These are phyloP conservation scores for Suillus decipiens DNA, from an alignment of 768 basidiomycete genomes.

Conservation along the genomic window DNA sequence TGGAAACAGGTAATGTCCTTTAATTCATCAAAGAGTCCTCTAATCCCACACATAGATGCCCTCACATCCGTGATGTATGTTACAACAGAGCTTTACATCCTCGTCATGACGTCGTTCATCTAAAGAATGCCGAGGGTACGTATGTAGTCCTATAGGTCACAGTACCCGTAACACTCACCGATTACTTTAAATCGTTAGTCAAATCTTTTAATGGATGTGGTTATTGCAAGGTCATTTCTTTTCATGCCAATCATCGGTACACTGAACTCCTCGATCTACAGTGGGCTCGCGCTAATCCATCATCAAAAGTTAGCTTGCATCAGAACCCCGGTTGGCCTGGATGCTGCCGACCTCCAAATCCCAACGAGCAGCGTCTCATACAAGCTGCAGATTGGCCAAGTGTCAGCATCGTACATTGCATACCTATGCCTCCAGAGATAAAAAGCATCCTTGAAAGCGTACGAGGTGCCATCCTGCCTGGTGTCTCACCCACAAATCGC, in stretches of 20 bases:
- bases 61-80: constrained; percentile 74
- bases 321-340: constrained; percentile 85
- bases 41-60: constrained; percentile 56
- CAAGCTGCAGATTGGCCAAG: constrained; percentile 79
- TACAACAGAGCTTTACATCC: constrained; percentile 75
- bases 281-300: constrained; percentile 71
- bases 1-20: constrained; percentile 47
- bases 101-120: constrained; percentile 72
- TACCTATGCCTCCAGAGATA: constrained; percentile 73
- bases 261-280: constrained; percentile 36
- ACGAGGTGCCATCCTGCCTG: constrained; percentile 37
- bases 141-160: constrained; percentile 24
- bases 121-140: constrained; percentile 88
- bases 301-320: constrained; percentile 54
- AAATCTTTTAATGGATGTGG: constrained; percentile 86
- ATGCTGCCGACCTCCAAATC: constrained; percentile 77
- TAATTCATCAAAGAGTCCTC: constrained; percentile 12
- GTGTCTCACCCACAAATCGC: constrained; percentile 33
- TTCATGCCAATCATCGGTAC: constrained; percentile 18
- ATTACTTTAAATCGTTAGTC: constrained; percentile 44
- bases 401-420: constrained; percentile 71
- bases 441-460: constrained; percentile 65
- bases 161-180: constrained; percentile 15
- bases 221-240: constrained; percentile 75
- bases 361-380: constrained; percentile 61